A percentile compares a stretch with the other conserved stretches of the same genome.
Evolutionary conservation across 495 filamentous ascomycete species (phyloP).

Genomic region (Staphylotrichum longicolle): DNA sequence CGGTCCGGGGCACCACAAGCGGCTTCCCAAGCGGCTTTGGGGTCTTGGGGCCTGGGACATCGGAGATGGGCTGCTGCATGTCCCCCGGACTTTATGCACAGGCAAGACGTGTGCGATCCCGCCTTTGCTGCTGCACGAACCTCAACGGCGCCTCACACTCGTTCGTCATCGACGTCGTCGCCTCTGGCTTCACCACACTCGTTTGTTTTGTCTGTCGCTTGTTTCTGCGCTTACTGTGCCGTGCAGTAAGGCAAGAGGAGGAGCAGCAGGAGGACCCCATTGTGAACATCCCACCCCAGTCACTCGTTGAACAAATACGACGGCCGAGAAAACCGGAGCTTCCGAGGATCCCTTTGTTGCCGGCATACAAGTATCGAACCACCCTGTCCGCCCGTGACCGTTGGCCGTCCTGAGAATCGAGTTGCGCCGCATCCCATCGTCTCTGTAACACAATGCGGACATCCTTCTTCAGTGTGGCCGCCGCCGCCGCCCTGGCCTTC

Average conservation of each 20-base stretch:
- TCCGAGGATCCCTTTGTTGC: slow-evolving; percentile 4
- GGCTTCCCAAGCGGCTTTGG: too few species aligned
- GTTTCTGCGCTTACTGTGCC: slow-evolving; percentile 7
- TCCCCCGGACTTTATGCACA: too few species aligned
- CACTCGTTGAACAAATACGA: slow-evolving; percentile 26
- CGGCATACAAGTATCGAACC: slow-evolving; percentile 14
- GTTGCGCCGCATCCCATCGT: background rate
- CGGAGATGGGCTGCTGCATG: too few species aligned
- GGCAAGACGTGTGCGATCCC: too few species aligned
- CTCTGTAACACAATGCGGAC: slow-evolving; percentile 23
- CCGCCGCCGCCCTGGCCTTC: slow-evolving; percentile 28
- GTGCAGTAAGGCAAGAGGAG: background rate
- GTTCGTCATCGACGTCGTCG: background rate
- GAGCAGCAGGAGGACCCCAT: slow-evolving; percentile 5
- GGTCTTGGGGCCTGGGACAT: too few species aligned
- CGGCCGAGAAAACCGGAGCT: slow-evolving; percentile 16
- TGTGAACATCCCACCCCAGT: slow-evolving; percentile 28
- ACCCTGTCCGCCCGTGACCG: background rate
- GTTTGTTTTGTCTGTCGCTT: slow-evolving; percentile 7
- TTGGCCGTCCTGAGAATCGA: background rate
- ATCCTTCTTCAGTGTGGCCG: slow-evolving; percentile 26
- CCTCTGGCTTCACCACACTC: slow-evolving; percentile 3
- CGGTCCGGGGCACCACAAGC: too few species aligned
- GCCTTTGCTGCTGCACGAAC: too few species aligned
- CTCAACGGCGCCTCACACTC: background rate